Base-by-base conservation (phyloP, 192 early-diverging fungal species). In the Coemansia sp. region DNA sequence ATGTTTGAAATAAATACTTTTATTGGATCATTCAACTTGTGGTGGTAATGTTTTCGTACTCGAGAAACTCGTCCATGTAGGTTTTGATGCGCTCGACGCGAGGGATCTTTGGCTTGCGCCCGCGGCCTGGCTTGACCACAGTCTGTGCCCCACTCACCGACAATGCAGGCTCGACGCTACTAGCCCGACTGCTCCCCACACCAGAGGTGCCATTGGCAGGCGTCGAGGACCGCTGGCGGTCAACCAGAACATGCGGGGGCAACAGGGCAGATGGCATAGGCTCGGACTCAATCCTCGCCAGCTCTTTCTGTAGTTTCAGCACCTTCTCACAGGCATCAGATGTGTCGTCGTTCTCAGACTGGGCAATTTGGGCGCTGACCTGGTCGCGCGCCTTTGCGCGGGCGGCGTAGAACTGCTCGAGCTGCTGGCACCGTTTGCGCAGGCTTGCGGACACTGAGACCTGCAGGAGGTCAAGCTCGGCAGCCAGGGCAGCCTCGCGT, bases 401-500 rank as follows among this genome's bases (percentile, higher is more conserved):
- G 0, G 70, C 76, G 8, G 54, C 60, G 15, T 70, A 46, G 8
- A 62, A 66, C 10, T 58, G 63, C 48, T 73, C 72, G 26, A 83
- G 65, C 33, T 53, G 60, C 56, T 84, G 76, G 50, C 70, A 69
- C 53, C 83, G 82, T 44, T 82, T 81, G 40, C 82, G 80, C 66
- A 93, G 83, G 6, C 85, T 86, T 15, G 46, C 60, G 0, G 68
- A 54, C 5, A 91, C 53, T 3, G 69, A 41, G 6, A 69, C 67
- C 11, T 78, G 67, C 17, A 82, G 46, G 36, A 83, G 73, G 9
- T 85, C 80, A 18, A 93, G 62, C 65, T 87, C 85, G 0, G 76
- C 70, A 8, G 80, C 63, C 37, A 96, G 67, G 12, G 69, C 72
- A 46, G 77, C 66, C 58, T 97, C 95, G 11, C 93, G 83, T 8